Evolutionary conservation across 805 yeast genomes (phyloP), one percentile per base, ranked within the genome.

Genomic region (Monosporozyma unispora): DNA sequence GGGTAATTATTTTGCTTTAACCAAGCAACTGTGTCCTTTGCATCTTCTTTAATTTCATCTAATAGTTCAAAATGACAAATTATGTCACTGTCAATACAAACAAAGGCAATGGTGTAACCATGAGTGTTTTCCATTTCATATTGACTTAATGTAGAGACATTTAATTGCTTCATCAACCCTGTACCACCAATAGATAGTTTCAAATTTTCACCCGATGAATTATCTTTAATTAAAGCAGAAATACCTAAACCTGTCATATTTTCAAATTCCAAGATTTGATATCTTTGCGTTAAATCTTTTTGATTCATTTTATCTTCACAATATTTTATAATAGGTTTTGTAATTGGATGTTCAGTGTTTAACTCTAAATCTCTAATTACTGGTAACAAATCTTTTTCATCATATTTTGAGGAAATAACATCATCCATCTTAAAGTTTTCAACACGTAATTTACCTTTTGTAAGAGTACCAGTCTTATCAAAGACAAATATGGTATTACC

Each of bases 381-480:
- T 2, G 50, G 29, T 11, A 38, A 46, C 12, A 49, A 18, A 10
- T 19, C 23, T 10, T 11, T 12, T 11, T 25, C 11, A 10, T 40
- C 45, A 38, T 21, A 14, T 12, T 47, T 37, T 16, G 10, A 18
- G n/a, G 28, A n/a, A n/a, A 4, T 10, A 8, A 12, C 35, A 42
- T 44, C 16, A 16, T 18, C 28, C 5, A 11, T n/a, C 7, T n/a
- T 82, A 49, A 44, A 66, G 48, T 45, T 57, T 21, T 60, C 58
- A 2, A 77, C 77, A 2, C 59, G 67, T 93, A 93, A 85, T 41
- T 77, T 71, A 12, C 99, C 99, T 0, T 83, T 72, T 0, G 99
- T 95, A 42, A 93, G 71, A 0, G 99, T 93, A 2, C 99, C 99
- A 31, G 35, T 93, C 67, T 93, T 93, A 68, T 93, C 99, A 64